Base-by-base conservation (phyloP, 2,329 filamentous ascomycete genomes). In the Sordariomycetes sp. region DNA sequence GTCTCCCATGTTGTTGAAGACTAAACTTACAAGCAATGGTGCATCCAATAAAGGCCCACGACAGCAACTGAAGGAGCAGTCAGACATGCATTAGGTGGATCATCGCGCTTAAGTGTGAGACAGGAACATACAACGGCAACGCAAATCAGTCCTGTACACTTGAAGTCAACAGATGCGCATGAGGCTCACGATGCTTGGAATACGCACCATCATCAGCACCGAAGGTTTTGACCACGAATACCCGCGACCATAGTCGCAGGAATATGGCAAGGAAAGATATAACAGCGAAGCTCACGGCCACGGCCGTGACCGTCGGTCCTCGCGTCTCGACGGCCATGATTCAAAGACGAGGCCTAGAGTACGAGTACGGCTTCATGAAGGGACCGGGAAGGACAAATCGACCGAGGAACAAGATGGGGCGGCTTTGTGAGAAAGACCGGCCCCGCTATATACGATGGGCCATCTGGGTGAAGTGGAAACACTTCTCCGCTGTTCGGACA, bases 191-290 rank as follows among this genome's bases (percentile, higher is more conserved):
- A 13, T 35, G 20, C 25, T n/a, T 8, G 50, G 15, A 13, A 34
- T 32, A 58, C 62, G 56, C 58, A 65, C 67, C 64, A 62, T 69
- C 67, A 59, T 69, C 67, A 15, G 63, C 36, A 25, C 66, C 66
- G 10, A 69, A 59, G 3, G 60, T 62, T 58, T 66, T 64, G 53
- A 73, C 63, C 15, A 74, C 66, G 60, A 66, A 69, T 17, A 39
- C 15, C 17, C 72, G 67, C 24, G 72, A 67, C 61, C 70, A 74
- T 10, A 74, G 60, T 22, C 72, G 65, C 34, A 74, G 62, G 34
- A 56, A 55, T 28, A 75, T 62, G 17, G 72, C 67, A 24, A 74
- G 52, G 25, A 68, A 65, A 8, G 70, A 71, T 8, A 73, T 58
- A 13, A 68, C 59, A 8, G 69, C 69, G 60, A 74, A 74, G 15